A percentile compares a stretch with the other conserved stretches of the same genome.
Evolutionary conservation across 148 eudicot species (phyloP).

Genomic region (Camellia lanceoleosa): DNA sequence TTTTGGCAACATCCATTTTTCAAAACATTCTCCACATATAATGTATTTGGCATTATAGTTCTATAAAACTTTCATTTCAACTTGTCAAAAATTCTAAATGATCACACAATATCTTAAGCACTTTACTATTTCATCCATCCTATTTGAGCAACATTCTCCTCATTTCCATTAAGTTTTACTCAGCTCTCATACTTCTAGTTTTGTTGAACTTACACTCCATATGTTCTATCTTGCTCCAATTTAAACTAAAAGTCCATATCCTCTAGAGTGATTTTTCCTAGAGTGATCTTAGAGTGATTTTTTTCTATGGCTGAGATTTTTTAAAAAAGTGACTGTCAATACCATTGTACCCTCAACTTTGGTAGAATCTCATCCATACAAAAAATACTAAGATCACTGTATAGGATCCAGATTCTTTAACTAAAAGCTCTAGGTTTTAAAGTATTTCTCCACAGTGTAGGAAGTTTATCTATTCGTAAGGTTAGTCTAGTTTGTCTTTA

Average conservation of each 20-base stretch:
- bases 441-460: not conserved
- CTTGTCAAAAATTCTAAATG: not conserved
- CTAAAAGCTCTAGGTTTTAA: not conserved
- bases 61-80: not conserved
- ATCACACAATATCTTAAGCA: not conserved
- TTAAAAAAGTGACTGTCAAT: too few species aligned
- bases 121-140: not conserved
- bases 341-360: too few species aligned
- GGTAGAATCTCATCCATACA: too few species aligned
- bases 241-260: not conserved
- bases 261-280: too few species aligned
- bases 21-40: not conserved
- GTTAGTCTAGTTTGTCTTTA: too few species aligned
- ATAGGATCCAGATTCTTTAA: too few species aligned
- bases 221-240: not conserved
- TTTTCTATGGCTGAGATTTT: too few species aligned
- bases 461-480: too few species aligned
- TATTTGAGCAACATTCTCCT: conserved; percentile 1
- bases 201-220: not conserved
- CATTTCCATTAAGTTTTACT: not conserved
- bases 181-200: not conserved
- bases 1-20: not conserved
- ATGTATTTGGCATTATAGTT: too few species aligned
- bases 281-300: too few species aligned
- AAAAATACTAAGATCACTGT: too few species aligned